Conservation (phyloP, 805 yeast genomes). For the Barnettozyma siamensis region DNA sequence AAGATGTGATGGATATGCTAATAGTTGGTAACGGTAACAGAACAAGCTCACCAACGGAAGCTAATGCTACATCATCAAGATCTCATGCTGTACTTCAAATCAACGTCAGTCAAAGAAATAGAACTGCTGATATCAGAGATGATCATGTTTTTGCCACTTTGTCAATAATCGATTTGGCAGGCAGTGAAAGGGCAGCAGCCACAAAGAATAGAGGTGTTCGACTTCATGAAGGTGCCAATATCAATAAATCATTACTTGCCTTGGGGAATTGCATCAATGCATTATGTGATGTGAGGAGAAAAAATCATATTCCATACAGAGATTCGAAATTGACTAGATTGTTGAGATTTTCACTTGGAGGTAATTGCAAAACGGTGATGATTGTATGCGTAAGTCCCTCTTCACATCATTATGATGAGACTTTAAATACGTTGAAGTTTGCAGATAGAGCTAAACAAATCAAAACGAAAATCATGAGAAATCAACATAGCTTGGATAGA, state of each 20-base stretch:
- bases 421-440: conserved; percentile 83
- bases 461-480: conserved; percentile 70
- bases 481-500: conserved; percentile 68
- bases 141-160: conserved; percentile 73
- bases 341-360: conserved; percentile 85
- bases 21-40: conserved; percentile 67
- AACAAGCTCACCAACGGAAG: conserved; percentile 83
- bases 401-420: conserved; percentile 84
- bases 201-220: conserved; percentile 80
- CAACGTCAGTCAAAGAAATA: conserved; percentile 53
- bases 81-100: conserved; percentile 92
- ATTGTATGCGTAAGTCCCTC: conserved; percentile 91
- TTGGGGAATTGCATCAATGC: conserved; percentile 94
- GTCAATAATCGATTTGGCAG: conserved; percentile 88
- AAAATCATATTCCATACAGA: conserved; percentile 80
- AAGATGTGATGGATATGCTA: conserved; percentile 76
- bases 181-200: conserved; percentile 90
- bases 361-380: conserved; percentile 94
- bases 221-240: conserved; percentile 87
- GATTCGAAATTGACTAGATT: conserved; percentile 86
- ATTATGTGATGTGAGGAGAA: conserved; percentile 63
- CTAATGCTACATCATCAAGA: conserved; percentile 84
- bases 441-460: conserved; percentile 91
- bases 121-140: conserved; percentile 58
- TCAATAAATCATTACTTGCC: conserved; percentile 81